Evolutionary conservation across 495 filamentous ascomycete species (phyloP), one percentile per base, ranked within the genome.

Genomic region (Podospora pseudocomata): DNA sequence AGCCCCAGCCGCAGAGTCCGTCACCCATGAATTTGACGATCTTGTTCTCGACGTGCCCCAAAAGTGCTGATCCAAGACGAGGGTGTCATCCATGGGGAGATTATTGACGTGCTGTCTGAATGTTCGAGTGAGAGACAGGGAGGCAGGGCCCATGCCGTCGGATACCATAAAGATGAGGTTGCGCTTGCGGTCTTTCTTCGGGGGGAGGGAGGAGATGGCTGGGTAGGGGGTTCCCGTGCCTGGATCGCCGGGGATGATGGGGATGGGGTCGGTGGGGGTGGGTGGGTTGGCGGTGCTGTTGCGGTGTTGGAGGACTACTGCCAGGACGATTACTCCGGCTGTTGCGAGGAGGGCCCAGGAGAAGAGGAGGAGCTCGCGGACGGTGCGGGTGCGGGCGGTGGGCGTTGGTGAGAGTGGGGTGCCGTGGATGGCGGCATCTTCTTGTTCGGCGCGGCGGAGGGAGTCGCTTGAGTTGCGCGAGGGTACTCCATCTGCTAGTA

Each of bases 101-200:
- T 86, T 87, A 44, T 88, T 82, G 44, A 84, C 81, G 57, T 82
- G 78, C 77, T 99, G 95, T 32, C 87, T 84, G 81, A 92, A 98
- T 74, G 86, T 88, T 60, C 95, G 83, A 5, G 96, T 97, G 75
- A 98, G 78, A 15, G 87, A 87, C 27, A 98, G 84, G 75, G 92
- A 94, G 23, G 94, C 91, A 3, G 95, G 95, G 0, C 95, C 95
- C 96, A 99, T 98, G 65, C 94, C 95, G 75, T 99, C 95, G 0
- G 92, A 96, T 9, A 99, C 96, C 96, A 99, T 98, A 83, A 99
- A 98, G 68, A 99, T 90, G 54, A 98, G 79, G 74, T 97, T 99
- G 27, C 90, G 85, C 79, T 98, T 99, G 16, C 91, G 90, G 82
- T 88, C 67, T 80, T 39, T 75, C 76, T 62, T 82, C 78, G 9